Conservation (phyloP, 2,329 filamentous ascomycete genomes). For the Zalaria sp. region DNA sequence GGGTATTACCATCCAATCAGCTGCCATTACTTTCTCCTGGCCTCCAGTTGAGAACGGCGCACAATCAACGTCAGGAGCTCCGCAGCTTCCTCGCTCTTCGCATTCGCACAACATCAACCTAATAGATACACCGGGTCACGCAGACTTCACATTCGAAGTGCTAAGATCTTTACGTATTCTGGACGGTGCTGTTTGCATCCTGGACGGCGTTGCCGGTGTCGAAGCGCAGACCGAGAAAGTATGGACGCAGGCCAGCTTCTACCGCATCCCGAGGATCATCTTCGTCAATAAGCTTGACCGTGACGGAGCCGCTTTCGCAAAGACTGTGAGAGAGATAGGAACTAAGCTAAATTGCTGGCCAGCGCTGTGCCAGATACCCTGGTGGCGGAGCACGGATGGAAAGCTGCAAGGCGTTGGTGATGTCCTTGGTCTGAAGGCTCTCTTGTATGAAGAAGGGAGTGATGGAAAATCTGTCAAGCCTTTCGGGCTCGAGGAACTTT, state of each 20-base stretch:
- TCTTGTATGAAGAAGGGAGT: conserved; percentile 55
- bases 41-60: conserved; percentile 39
- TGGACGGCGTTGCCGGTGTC: conserved; percentile 84
- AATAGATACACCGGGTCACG: conserved; percentile 93
- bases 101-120: conserved; percentile 64
- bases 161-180: conserved; percentile 77
- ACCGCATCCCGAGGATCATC: conserved; percentile 68
- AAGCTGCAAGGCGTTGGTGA: conserved; percentile 75
- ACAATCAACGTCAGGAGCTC: not conserved
- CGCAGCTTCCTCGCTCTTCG: conserved; percentile 32
- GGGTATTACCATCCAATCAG: conserved; percentile 95
- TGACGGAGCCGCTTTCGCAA: conserved; percentile 67
- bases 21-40: conserved; percentile 91
- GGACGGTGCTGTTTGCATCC: conserved; percentile 82
- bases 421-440: conserved; percentile 58
- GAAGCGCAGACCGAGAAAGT: conserved; percentile 96
- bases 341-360: conserved; percentile 70
- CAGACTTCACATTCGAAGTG: conserved; percentile 95
- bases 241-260: conserved; percentile 79
- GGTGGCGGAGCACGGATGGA: conserved; percentile 66
- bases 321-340: conserved; percentile 76
- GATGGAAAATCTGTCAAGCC: conserved; percentile 45
- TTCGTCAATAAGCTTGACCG: conserved; percentile 80
- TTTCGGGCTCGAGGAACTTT: conserved; percentile 40
- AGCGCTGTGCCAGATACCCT: conserved; percentile 85